phyloP scores from a whole-genome alignment of 208 protist species.

The Porcisia deanei region DNA sequence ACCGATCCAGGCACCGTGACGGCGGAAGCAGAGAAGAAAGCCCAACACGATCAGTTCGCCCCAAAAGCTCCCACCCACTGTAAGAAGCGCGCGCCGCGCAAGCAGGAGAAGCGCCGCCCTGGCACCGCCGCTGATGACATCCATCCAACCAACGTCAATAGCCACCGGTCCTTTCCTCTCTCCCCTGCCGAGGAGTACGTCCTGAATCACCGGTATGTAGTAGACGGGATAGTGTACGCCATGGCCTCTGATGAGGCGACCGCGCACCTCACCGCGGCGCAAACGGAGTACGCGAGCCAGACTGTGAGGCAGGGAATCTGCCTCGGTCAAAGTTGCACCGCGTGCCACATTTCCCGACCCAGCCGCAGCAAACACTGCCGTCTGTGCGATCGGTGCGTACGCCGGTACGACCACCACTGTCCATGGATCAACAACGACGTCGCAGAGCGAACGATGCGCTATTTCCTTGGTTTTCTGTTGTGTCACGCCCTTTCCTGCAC shows the following conservation, averaged over 20 bases:
- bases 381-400: constrained; percentile 92
- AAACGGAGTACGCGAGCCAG: constrained; percentile 19
- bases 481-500: constrained; percentile 81
- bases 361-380: constrained; percentile 95
- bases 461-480: constrained; percentile 91
- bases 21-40: constrained; percentile 30
- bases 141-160: background rate
- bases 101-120: background rate
- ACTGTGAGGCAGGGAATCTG: constrained; percentile 10
- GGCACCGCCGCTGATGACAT: background rate
- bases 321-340: constrained; percentile 55
- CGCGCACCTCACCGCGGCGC: constrained; percentile 9
- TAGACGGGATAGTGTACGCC: constrained; percentile 82
- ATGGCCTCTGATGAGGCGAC: constrained; percentile 22
- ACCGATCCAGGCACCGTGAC: constrained; percentile 86
- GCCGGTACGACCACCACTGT: constrained; percentile 97
- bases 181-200: constrained; percentile 56
- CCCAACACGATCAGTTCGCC: constrained; percentile 26
- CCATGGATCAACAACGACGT: constrained; percentile 98
- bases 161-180: constrained; percentile 17
- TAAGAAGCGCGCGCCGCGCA: background rate
- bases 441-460: constrained; percentile 92
- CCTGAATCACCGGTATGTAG: constrained; percentile 66
- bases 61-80: background rate
- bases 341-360: constrained; percentile 80